phyloP scores from a whole-genome alignment of 1,284 basidiomycete species.

The Leccinum proximum region DNA sequence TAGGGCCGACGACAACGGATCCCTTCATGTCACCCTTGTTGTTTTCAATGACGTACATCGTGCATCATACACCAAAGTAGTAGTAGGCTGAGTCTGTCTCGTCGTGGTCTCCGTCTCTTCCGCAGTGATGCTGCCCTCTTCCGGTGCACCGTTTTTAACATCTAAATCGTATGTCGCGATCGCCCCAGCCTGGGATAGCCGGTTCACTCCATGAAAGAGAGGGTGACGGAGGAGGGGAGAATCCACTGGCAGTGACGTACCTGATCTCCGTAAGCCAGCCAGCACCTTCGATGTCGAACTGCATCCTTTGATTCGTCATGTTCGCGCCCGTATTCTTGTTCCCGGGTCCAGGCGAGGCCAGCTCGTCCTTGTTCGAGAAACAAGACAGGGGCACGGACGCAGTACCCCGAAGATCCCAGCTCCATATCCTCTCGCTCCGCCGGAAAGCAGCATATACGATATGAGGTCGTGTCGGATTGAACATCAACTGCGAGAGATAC shows the following conservation, averaged over 20 bases:
- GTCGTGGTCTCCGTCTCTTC: background rate
- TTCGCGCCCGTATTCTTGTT: background rate
- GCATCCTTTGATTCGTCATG: constrained; percentile 71
- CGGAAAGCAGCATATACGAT: constrained; percentile 80
- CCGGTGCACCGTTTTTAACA: constrained; percentile 5
- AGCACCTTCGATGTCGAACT: constrained; percentile 74
- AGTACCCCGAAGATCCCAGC: constrained; percentile 75
- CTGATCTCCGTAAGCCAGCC: constrained; percentile 70
- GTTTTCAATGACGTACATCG: constrained; percentile 81
- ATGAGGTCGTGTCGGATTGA: constrained; percentile 72
- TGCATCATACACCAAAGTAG: constrained; percentile 17
- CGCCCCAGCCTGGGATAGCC: constrained; percentile 34
- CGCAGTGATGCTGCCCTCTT: constrained; percentile 1
- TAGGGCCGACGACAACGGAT: constrained; percentile 96
- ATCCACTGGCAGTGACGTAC: constrained; percentile 35
- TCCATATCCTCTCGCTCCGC: constrained; percentile 58
- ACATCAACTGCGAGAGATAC: constrained; percentile 57
- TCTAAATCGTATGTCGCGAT: constrained; percentile 45
- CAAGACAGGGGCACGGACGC: constrained; percentile 43
- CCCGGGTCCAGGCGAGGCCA: background rate
- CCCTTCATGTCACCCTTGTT: constrained; percentile 99
- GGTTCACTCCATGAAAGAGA: background rate
- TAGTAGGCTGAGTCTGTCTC: constrained; percentile 5
- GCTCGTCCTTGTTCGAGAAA: constrained; percentile 25
- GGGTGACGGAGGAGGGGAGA: background rate